Evolutionary conservation across 495 filamentous ascomycete genomes (phyloP).

Genomic region (Aspergillus kassunensis): DNA sequence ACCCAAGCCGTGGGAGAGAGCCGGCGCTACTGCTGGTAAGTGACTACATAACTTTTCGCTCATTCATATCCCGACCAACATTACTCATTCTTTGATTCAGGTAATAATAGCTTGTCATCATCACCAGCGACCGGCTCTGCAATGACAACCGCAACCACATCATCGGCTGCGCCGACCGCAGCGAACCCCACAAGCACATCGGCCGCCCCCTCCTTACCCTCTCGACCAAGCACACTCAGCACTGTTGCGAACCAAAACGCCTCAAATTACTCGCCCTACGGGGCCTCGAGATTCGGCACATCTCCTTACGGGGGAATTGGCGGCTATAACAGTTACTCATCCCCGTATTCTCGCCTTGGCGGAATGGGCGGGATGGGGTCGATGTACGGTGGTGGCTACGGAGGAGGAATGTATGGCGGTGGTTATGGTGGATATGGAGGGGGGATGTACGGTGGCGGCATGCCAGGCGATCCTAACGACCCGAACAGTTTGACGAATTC

Average conservation of each 20-base stretch:
- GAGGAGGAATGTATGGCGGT: constrained; percentile 52
- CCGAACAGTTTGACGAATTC: constrained; percentile 87
- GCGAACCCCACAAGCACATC: constrained; percentile 43
- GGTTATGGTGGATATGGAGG: constrained; percentile 44
- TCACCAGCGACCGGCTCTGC: constrained; percentile 32
- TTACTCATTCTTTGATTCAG: too few species aligned
- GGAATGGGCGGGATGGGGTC: constrained; percentile 53
- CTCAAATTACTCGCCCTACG: constrained; percentile 76
- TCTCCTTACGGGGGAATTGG: constrained; percentile 48
- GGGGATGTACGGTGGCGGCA: constrained; percentile 49
- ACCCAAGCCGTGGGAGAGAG: constrained; percentile 93
- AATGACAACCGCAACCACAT: constrained; percentile 33
- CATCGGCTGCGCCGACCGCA: constrained; percentile 32
- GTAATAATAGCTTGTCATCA: too few species aligned
- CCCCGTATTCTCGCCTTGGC: constrained; percentile 66
- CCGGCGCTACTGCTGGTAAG: constrained; percentile 57
- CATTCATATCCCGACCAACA: constrained; percentile 16
- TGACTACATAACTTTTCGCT: constrained; percentile 12
- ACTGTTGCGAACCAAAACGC: constrained; percentile 79
- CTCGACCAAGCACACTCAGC: constrained; percentile 70
- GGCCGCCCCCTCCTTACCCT: constrained; percentile 69
- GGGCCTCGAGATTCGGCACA: constrained; percentile 54
- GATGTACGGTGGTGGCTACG: constrained; percentile 48
- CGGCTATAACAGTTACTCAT: constrained; percentile 51
- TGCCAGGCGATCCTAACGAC: constrained; percentile 72